Percentiles rank a stretch among this genome's conserved stretches.
Conservation (phyloP, 1,284 basidiomycete genomes). For the Ustilago crameri region DNA sequence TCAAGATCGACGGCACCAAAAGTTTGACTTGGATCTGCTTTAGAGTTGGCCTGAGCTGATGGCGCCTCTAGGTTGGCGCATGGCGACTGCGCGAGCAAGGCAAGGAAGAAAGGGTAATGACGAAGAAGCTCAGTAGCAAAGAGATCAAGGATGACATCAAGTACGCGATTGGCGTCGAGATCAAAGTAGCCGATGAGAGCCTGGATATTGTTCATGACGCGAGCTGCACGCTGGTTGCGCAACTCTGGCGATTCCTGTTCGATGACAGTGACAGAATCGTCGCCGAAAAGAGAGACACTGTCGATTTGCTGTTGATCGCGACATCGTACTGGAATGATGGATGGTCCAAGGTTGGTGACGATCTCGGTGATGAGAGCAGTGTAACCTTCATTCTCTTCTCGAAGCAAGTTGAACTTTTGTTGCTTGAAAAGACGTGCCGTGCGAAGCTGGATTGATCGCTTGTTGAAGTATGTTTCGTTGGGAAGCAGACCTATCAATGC, state of each 20-base stretch:
- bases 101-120: conserved; percentile 91
- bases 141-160: conserved; percentile 93
- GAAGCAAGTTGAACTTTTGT: conserved; percentile 95
- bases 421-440: conserved; percentile 80
- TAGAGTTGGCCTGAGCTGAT: conserved; percentile 3
- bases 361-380: conserved; percentile 89
- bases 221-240: conserved; percentile 58
- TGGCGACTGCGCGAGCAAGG: conserved; percentile 83
- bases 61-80: conserved; percentile 72
- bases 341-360: conserved; percentile 79
- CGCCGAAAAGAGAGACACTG: conserved; percentile 8
- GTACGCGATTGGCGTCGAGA: conserved; percentile 89
- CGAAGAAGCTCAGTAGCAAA: conserved; percentile 82
- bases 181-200: conserved; percentile 80
- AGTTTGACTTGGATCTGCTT: background rate
- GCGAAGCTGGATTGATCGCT: conserved; percentile 60
- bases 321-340: conserved; percentile 73
- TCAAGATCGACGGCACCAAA: conserved; percentile 37
- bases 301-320: conserved; percentile 38
- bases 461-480: conserved; percentile 54
- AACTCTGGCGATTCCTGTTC: conserved; percentile 49
- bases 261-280: conserved; percentile 33
- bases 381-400: conserved; percentile 97
- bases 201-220: conserved; percentile 63
- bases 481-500: conserved; percentile 44